Base-by-base conservation (phyloP, 83 land plant species). In the Picea abies region DNA sequence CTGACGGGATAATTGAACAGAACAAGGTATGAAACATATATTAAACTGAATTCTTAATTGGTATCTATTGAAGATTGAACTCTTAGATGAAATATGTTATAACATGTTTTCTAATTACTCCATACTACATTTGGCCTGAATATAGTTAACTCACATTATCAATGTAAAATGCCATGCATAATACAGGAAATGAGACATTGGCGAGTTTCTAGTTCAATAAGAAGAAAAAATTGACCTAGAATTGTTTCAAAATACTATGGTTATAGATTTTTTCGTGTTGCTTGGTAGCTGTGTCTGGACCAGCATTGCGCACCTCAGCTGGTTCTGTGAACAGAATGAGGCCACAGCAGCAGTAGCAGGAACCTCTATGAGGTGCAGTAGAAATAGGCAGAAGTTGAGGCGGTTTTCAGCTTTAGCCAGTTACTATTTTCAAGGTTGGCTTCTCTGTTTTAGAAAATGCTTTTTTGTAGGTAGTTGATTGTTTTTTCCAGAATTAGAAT, bases 11-110 rank as follows among this genome's bases (percentile, higher is more conserved):
- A 67, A 32, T 90, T 68, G 64, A 79, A 12, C 80, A 86, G 76
- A 91, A 93, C 80, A 84, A 90, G 93, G 95, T 93, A 87, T 79
- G 22, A 49, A 37, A 6, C 22, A 32, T 62, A 44, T 20, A 76
- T 52, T 76, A 32, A 17, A 37, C 39, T 75, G 62, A 66, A 20
- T 79, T 79, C 20, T 47, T 78, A 37, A n/a, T 29, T 63, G 80
- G 2, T 25, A 15, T 67, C 39, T 77, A 29, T 44, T 83, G 19
- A 65, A 26, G 49, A 47, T 76, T 49, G 16, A 37, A 8, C 19
- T 35, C 23, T 35, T 15, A 12, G 49, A 8, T 44, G 23, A 73
- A 47, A 9, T 44, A n/a, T 73, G 22, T 73, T 22, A 11, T 1
- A 73, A 73, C 52, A 73, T 41, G 39, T 44, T 73, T n/a, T 26